Evolutionary conservation across 352 stramenopile species (phyloP), one percentile per base, ranked within the genome.

Genomic region (Phytopythium sindhum): DNA sequence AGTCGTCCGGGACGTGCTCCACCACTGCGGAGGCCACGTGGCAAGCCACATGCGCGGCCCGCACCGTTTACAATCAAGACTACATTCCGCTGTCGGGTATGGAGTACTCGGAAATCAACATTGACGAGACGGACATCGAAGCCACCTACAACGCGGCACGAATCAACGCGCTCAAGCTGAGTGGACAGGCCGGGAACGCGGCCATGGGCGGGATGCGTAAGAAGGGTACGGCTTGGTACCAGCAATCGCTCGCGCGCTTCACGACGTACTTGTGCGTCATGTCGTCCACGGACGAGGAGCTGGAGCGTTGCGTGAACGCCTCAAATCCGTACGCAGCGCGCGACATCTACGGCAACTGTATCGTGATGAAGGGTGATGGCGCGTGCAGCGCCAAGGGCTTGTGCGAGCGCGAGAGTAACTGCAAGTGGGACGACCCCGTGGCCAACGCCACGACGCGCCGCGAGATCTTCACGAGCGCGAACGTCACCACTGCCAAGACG

Each of bases 371-470:
- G 5, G 84, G 79, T 23, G 35, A 63, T 0, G 65, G 81, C 44
- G 81, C 73, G n/a, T 94, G 84, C 75, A 75, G 65, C 55, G 77
- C 45, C 41, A 73, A 87, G 47, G 84, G 80, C 0, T 60, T 84
- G 47, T 94, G 86, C 45, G 86, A 94, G 58, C 81, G 81, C 41
- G 70, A 80, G 50, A 84, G 75, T 70, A 94, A 91, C 63, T 94
- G 86, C 80, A 89, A 91, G 63, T 94, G 86, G 86, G 75, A 91
- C 56, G 81, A 91, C 51, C 67, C 80, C 0, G 60, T 89, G 7
- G 62, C 60, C 12, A 68, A 64, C n/a, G 66, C 75, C 15, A 67
- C 67, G 42, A 67, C 67, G 1, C 80, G 86, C 4, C 74, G 70
- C 23, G 69, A 85, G 51, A 60, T 91, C 35, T 94, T 90, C 60